Evolutionary conservation across 108 stramenopile genomes (phyloP), one percentile per base, ranked within the genome.

Genomic region (Chaetoceros muelleri): DNA sequence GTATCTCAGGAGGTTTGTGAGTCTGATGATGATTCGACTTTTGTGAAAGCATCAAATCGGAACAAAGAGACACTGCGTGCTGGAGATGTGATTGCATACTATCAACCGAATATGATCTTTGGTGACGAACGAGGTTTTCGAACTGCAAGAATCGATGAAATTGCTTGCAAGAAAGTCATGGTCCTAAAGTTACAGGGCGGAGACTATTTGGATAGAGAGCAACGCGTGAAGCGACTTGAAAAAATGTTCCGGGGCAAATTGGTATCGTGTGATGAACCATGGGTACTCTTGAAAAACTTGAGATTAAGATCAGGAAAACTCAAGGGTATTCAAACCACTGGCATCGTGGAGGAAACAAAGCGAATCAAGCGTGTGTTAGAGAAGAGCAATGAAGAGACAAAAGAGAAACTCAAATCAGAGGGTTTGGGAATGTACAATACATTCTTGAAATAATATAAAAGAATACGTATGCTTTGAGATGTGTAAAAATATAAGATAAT

Each of bases 71-170:
- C 21, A 18, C 13, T 63, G 23, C 29, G 53, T 13, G 30, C 34
- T 2, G 62, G 53, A n/a, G 62, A 63, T 63, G 24, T 63, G 19
- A 17, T 63, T 13, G 40, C 53, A 31, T 63, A 46, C 21, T 63
- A 63, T 29, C 8, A 53, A 2, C 53, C 54, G 8, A 30, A 18
- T 30, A 28, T 30, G 3, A 51, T 55, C 2, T 22, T 28, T 28
- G 62, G 62, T 22, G 52, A 55, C 40, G 16, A 55, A 2, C 2
- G n/a, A 49, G 48, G n/a, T 49, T 18, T 49, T 49, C 7, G 18
- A 23, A 7, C 7, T 7, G 48, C 13, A 16, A n/a, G 5, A 5
- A 46, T 63, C 31, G 7, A 31, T 8, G 40, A 44, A 3, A 25
- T 63, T 40, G 30, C 21, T 30, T 7, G 53, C 3, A 63, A 55